Base-by-base conservation (phyloP, 2,329 filamentous ascomycete genomes). In the Myriosclerotinia duriaeana region DNA sequence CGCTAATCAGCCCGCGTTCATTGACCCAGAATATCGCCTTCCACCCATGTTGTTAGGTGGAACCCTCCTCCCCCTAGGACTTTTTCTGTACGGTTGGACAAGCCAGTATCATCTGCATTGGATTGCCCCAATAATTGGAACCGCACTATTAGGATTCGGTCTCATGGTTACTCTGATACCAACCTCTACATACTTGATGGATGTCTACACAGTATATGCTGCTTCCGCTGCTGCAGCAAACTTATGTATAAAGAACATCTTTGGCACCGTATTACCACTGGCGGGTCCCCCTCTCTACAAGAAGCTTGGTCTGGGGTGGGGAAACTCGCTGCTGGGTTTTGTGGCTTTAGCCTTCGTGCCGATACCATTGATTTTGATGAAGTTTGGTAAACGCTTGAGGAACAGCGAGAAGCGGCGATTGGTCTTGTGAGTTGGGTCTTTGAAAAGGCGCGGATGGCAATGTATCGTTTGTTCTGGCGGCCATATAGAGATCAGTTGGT, bases 31-130 rank as follows among this genome's bases (percentile, higher is more conserved):
- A 68, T 72, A 79, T 73, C 77, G 81, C 0, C 72, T 83, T 0
- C 78, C 78, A 0, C 75, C 78, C 0, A 77, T 80, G 54, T 77
- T 53, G 75, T 77, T 30, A 64, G 76, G 9, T 53, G 80, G 48
- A 11, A 61, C 66, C n/a, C 26, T 44, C 6, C 78, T 82, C 20
- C 80, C 80, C 0, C 71, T 79, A 20, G 77, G 78, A 0, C 74
- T 82, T 54, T 82, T 83, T 69, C 76, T 80, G n/a, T 82, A 81
- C 67, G 81, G 79, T 15, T 83, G 80, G 80, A 77, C 78, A 0
- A 77, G 77, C 0, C 22, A 26, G 17, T 30, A 26, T 12, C 11
- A 53, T 14, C 22, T 53, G 26, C 22, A 53, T 12, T 34, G 17
- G 22, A 14, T 26, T 20, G 50, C 6, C 15, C 44, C 44, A 8